Evolutionary conservation across 345 rosid species (phyloP).

Genomic region (Sonneratia caseolaris): DNA sequence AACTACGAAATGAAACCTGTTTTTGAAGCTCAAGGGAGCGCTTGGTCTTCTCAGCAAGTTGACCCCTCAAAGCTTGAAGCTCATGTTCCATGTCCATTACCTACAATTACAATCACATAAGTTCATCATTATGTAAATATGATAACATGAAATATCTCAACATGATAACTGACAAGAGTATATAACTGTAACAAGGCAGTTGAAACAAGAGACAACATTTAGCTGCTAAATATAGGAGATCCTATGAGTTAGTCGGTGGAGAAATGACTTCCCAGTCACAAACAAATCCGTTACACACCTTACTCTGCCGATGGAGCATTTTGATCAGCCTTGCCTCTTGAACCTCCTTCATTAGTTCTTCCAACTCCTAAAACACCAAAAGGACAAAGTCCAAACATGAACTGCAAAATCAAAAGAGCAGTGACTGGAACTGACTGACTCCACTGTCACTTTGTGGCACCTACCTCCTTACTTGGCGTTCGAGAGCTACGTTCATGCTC

Average conservation of each 20-base stretch:
- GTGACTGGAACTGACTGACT: not conserved
- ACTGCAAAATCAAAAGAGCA: not conserved
- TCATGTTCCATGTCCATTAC: conserved; percentile 96
- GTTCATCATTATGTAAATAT: not conserved
- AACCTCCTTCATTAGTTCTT: conserved; percentile 95
- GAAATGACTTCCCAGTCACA: not conserved
- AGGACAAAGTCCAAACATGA: not conserved
- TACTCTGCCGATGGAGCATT: conserved; percentile 98
- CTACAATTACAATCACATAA: conserved; percentile 21
- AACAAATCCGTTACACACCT: conserved; percentile 31
- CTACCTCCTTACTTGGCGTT: conserved; percentile 60
- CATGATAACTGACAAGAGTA: not conserved
- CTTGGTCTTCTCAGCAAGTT: conserved; percentile 72
- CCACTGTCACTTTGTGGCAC: not conserved
- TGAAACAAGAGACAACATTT: not conserved
- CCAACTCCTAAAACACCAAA: conserved; percentile 58
- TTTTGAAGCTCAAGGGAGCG: conserved; percentile 61
- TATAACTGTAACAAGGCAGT: not conserved
- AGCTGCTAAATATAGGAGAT: not conserved
- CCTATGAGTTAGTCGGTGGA: not conserved
- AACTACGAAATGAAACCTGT: conserved; percentile 30
- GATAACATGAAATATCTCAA: not conserved
- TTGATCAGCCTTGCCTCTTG: conserved; percentile 97
- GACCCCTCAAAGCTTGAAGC: conserved; percentile 67
- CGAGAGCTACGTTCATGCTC: conserved; percentile 75